A percentile compares a stretch with the other conserved stretches of the same genome.
phyloP scores from a whole-genome alignment of 768 basidiomycete species.

The Daedaleopsis nitida region DNA sequence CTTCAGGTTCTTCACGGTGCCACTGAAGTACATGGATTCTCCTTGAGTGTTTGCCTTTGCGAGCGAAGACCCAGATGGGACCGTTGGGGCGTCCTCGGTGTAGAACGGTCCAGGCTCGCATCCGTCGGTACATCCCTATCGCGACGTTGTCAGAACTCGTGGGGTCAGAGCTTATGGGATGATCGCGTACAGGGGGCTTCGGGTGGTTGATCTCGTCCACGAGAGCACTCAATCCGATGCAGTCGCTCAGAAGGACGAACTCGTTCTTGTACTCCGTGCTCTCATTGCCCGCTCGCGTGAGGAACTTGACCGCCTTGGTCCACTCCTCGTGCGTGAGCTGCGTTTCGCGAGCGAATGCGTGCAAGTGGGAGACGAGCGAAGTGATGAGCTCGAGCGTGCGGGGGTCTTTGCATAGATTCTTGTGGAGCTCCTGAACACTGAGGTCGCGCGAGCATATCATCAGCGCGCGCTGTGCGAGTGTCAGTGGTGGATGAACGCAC shows the following conservation, averaged over 20 bases:
- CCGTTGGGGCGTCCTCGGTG: slow-evolving; percentile 32
- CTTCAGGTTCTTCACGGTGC: slow-evolving; percentile 36
- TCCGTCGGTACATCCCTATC: slow-evolving; percentile 33
- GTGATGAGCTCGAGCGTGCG: slow-evolving; percentile 35
- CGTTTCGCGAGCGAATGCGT: slow-evolving; percentile 41
- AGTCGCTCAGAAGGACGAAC: slow-evolving; percentile 44
- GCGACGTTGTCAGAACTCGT: neutral
- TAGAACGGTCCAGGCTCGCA: slow-evolving; percentile 40
- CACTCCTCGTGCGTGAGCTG: slow-evolving; percentile 41
- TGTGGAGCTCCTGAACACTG: slow-evolving; percentile 33
- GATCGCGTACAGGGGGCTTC: slow-evolving; percentile 28
- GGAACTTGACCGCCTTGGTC: slow-evolving; percentile 38
- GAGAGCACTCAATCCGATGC: slow-evolving; percentile 39
- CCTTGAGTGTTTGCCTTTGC: slow-evolving; percentile 31
- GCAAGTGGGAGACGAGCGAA: slow-evolving; percentile 36
- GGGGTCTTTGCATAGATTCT: slow-evolving; percentile 29
- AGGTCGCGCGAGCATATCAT: neutral
- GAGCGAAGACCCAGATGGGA: slow-evolving; percentile 31
- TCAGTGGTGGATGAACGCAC: slow-evolving; percentile 8
- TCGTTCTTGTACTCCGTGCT: slow-evolving; percentile 40
- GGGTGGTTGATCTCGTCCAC: slow-evolving; percentile 41
- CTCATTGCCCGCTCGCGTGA: slow-evolving; percentile 41
- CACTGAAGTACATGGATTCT: slow-evolving; percentile 38
- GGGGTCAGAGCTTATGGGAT: too few species aligned
- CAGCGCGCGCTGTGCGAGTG: neutral